Conservation (phyloP, 2,329 filamentous ascomycete species). For the Geoglossum cookeanum region DNA sequence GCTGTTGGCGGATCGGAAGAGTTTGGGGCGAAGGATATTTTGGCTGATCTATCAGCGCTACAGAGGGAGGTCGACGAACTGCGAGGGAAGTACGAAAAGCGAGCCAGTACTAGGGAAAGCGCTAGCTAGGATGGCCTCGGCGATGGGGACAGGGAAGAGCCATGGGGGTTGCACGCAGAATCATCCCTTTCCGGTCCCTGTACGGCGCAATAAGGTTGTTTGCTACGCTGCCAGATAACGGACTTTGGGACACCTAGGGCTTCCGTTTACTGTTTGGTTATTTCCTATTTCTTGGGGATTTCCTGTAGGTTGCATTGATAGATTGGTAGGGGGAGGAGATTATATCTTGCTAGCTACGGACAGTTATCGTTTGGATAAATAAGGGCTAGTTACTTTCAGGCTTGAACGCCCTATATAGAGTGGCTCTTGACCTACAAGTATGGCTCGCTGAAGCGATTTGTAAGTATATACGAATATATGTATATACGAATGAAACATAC, state of each 20-base stretch:
- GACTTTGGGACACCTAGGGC: not conserved
- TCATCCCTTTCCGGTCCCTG: not conserved
- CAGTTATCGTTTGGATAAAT: not conserved
- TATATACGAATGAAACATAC: not conserved
- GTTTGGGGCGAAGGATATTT: constrained; percentile 31
- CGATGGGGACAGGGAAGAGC: not conserved
- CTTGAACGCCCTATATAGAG: not conserved
- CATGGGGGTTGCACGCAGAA: not conserved
- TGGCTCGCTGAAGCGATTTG: not conserved
- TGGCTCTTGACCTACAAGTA: not conserved
- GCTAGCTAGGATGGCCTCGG: not conserved
- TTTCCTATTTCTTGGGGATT: not conserved
- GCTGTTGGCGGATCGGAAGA: not conserved
- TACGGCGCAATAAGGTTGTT: not conserved
- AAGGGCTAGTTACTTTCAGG: not conserved
- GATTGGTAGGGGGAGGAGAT: not conserved
- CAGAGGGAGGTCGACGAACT: constrained; percentile 59
- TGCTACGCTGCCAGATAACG: not conserved
- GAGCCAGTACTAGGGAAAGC: not conserved
- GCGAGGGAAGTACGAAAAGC: constrained; percentile 22
- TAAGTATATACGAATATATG: not conserved
- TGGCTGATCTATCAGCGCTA: constrained; percentile 52
- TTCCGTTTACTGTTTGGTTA: not conserved
- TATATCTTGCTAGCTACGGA: not conserved
- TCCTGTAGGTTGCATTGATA: not conserved